Conservation (phyloP, 495 filamentous ascomycete species). For the Penicillium chermesinum region DNA sequence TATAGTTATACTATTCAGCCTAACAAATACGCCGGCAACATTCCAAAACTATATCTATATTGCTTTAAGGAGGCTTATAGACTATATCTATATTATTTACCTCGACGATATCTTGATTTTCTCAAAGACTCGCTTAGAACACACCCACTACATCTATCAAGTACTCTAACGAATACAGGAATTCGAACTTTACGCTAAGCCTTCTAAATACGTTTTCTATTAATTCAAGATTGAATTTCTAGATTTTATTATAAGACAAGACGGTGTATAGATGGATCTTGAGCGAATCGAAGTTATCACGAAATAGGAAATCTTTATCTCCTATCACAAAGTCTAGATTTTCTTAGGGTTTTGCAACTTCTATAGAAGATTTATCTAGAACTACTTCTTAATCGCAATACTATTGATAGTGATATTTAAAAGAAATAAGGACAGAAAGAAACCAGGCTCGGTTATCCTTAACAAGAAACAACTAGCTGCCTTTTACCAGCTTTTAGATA, state of each 20-base stretch:
- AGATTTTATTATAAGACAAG: background rate
- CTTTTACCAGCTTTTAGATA: background rate
- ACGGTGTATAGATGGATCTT: background rate
- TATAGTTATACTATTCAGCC: background rate
- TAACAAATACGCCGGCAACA: background rate
- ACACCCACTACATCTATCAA: background rate
- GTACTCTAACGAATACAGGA: background rate
- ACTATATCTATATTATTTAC: slow-evolving; percentile 1
- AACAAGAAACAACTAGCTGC: background rate
- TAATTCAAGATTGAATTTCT: background rate
- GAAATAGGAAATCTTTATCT: background rate
- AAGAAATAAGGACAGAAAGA: background rate
- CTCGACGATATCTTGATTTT: slow-evolving; percentile 6
- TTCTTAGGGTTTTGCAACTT: background rate
- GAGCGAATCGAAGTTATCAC: background rate
- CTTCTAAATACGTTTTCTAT: background rate
- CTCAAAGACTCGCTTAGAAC: slow-evolving; percentile 2
- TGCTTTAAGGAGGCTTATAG: background rate
- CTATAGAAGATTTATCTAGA: too few relatives aligned
- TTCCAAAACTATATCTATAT: background rate
- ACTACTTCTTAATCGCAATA: background rate
- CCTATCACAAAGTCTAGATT: background rate
- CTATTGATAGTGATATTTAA: background rate
- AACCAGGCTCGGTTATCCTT: background rate
- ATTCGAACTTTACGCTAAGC: background rate